A percentile compares a stretch with the other conserved stretches of the same genome.
Evolutionary conservation across 1,139 yeast species (phyloP).

Genomic region (Pichia sp.): DNA sequence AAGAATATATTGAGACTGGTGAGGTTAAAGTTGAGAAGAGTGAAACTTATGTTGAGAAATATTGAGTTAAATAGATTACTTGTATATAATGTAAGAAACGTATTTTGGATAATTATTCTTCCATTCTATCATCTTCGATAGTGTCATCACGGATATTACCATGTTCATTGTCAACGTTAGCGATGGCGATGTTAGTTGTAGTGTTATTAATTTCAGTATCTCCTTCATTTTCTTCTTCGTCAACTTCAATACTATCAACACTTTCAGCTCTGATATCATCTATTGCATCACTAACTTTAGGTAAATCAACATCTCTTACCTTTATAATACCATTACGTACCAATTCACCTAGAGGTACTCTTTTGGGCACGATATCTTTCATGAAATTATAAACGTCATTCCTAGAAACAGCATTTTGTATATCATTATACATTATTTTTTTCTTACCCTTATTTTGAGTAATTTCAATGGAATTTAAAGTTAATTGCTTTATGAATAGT

Average conservation of each 20-base stretch:
- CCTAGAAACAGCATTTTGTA: slow-evolving; percentile 61
- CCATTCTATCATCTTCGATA: too few species aligned
- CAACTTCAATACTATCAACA: not conserved
- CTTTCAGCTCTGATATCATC: not conserved
- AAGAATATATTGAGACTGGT: slow-evolving; percentile 73
- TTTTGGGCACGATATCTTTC: slow-evolving; percentile 60
- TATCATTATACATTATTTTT: slow-evolving; percentile 65
- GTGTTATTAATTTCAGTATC: slow-evolving; percentile 10
- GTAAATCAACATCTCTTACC: slow-evolving; percentile 17
- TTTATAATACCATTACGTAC: slow-evolving; percentile 42
- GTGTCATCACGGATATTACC: too few species aligned
- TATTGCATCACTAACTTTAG: not conserved
- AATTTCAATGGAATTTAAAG: slow-evolving; percentile 68
- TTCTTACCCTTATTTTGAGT: slow-evolving; percentile 67
- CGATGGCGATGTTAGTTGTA: too few species aligned
- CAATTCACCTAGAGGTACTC: slow-evolving; percentile 47
- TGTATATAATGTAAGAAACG: not conserved
- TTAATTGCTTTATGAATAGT: slow-evolving; percentile 67
- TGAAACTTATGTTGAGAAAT: slow-evolving; percentile 38
- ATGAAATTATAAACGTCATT: slow-evolving; percentile 66
- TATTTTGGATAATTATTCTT: too few species aligned
- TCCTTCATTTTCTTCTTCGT: not conserved
- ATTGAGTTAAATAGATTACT: slow-evolving; percentile 14
- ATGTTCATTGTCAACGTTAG: too few species aligned
- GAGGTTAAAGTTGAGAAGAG: slow-evolving; percentile 30